Conservation (phyloP, 78 protist species). For the Mastigamoeba balamuthi region DNA sequence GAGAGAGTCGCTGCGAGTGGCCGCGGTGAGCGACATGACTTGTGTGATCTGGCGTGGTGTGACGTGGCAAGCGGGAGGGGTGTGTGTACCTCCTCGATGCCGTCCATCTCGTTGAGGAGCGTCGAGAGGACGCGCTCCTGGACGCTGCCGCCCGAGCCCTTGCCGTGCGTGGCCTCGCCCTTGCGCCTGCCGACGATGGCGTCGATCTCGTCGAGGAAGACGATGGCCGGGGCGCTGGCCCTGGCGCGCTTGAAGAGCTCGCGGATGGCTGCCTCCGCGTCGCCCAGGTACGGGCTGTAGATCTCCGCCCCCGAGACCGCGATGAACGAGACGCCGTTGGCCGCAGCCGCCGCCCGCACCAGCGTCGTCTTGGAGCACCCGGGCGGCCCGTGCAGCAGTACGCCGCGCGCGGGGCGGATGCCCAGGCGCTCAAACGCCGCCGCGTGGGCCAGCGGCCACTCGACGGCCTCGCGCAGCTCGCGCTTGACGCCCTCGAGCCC, state of each 20-base stretch:
- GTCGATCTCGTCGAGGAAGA: conserved; percentile 91
- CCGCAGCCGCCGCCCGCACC: conserved; percentile 66
- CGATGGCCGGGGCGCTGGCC: conserved; percentile 56
- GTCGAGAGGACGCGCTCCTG: conserved; percentile 50
- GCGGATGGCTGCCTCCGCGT: conserved; percentile 58
- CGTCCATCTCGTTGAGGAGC: conserved; percentile 77
- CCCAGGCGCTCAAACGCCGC: conserved; percentile 40
- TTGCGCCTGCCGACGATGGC: conserved; percentile 61
- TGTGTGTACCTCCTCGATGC: conserved; percentile 55
- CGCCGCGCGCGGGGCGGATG: conserved; percentile 70
- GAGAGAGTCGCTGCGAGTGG: too few species aligned
- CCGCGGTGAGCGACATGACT: too few species aligned
- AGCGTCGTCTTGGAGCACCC: conserved; percentile 85
- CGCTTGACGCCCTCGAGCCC: conserved; percentile 46
- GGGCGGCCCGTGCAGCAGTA: conserved; percentile 77
- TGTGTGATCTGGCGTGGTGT: too few species aligned
- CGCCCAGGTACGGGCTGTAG: conserved; percentile 73
- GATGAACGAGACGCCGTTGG: conserved; percentile 27
- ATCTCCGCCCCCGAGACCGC: conserved; percentile 66
- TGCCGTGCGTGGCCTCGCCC: neutral
- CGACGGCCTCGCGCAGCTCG: conserved; percentile 17
- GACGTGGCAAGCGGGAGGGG: too few species aligned
- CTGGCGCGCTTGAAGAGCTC: conserved; percentile 45
- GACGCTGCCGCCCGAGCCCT: too few species aligned
- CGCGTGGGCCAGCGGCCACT: conserved; percentile 54